phyloP scores from a whole-genome alignment of 2,329 filamentous ascomycete genomes.

The Aspergillus neotritici region DNA sequence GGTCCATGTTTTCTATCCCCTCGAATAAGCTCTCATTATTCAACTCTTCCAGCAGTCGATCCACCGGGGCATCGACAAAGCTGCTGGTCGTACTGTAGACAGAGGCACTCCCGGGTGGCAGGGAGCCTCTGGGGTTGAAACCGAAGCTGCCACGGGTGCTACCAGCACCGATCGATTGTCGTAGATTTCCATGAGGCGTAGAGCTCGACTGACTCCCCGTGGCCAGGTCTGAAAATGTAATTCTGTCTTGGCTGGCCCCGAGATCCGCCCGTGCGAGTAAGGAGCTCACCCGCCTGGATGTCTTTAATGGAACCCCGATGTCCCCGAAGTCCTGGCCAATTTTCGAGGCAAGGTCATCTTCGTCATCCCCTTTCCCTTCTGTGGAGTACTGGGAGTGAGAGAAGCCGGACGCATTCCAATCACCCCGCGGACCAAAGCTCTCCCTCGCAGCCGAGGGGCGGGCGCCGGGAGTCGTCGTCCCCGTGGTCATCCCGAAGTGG shows the following conservation, averaged over 20 bases:
- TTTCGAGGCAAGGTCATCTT: conserved; percentile 60
- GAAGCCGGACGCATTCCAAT: conserved; percentile 39
- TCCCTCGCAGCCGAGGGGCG: conserved; percentile 65
- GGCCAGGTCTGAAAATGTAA: conserved; percentile 69
- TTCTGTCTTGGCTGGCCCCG: conserved; percentile 74
- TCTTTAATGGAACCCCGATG: conserved; percentile 51
- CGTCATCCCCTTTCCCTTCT: conserved; percentile 49
- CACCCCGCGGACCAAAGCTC: conserved; percentile 59
- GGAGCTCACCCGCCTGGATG: conserved; percentile 81
- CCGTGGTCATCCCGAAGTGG: conserved; percentile 59
- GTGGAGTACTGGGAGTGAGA: conserved; percentile 36
- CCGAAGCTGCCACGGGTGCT: conserved; percentile 59
- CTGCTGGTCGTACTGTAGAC: conserved; percentile 51
- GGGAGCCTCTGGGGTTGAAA: conserved; percentile 50
- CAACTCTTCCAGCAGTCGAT: conserved; percentile 63
- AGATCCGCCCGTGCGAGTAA: conserved; percentile 81
- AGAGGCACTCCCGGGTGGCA: conserved; percentile 46
- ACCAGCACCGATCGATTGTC: conserved; percentile 68
- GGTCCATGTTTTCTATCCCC: conserved; percentile 64
- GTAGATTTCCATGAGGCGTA: conserved; percentile 44
- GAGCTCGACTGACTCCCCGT: conserved; percentile 38
- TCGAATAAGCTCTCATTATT: conserved; percentile 59
- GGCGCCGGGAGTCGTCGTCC: conserved; percentile 66
- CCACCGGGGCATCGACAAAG: conserved; percentile 62
- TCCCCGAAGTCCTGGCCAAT: conserved; percentile 62